Conservation (phyloP, 208 protist genomes). For the Crithidia bombi region DNA sequence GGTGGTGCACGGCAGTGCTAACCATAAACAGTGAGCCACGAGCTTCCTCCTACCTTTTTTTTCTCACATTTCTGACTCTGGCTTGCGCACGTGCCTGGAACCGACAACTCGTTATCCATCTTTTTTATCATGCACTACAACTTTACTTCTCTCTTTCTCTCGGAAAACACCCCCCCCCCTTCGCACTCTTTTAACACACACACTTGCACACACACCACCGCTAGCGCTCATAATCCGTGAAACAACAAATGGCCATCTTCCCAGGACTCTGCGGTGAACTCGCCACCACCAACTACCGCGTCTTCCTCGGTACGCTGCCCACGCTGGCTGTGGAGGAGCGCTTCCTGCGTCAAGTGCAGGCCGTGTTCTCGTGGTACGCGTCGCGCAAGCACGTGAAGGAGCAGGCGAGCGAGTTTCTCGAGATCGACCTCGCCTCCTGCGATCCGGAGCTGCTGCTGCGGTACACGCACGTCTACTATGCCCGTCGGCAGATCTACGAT, state of each 20-base stretch:
- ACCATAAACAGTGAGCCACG: too few relatives aligned
- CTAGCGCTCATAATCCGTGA: neutral
- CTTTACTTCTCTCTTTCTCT: neutral
- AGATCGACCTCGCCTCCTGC: slow-evolving; percentile 85
- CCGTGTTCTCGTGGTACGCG: slow-evolving; percentile 85
- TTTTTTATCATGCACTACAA: neutral
- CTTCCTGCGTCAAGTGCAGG: slow-evolving; percentile 79
- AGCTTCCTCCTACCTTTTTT: too few relatives aligned
- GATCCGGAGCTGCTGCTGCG: slow-evolving; percentile 85
- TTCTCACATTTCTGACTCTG: too few relatives aligned
- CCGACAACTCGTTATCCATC: neutral
- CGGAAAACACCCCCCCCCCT: neutral
- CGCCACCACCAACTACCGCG: slow-evolving; percentile 61
- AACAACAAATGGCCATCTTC: slow-evolving; percentile 63
- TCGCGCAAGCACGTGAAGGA: slow-evolving; percentile 87
- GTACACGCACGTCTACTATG: slow-evolving; percentile 89
- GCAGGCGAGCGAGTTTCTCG: slow-evolving; percentile 89
- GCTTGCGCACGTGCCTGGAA: too few relatives aligned
- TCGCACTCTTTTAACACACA: neutral
- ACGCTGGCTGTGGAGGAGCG: slow-evolving; percentile 73
- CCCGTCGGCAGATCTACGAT: slow-evolving; percentile 75
- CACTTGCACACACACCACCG: neutral
- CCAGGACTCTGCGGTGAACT: slow-evolving; percentile 87
- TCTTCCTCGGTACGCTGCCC: slow-evolving; percentile 85
- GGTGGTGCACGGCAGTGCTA: too few relatives aligned